phyloP scores from a whole-genome alignment of 768 basidiomycete species.

The Lactifluus rugatus region DNA sequence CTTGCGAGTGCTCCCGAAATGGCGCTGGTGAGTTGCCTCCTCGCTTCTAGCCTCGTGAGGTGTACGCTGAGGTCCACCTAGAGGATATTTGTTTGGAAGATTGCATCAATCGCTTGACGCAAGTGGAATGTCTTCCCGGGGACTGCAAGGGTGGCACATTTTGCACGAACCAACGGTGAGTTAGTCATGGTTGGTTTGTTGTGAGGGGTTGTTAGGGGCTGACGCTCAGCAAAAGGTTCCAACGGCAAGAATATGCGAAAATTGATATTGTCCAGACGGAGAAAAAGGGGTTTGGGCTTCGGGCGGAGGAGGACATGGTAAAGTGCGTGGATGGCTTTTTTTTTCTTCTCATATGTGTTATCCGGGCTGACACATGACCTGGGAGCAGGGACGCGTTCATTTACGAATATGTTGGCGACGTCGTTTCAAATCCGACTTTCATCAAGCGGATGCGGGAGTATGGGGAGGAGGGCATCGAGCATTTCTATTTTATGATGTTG shows the following conservation, averaged over 20 bases:
- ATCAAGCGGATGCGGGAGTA: slow-evolving; percentile 92
- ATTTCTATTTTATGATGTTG: slow-evolving; percentile 99
- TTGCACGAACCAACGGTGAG: slow-evolving; percentile 92
- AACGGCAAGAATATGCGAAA: slow-evolving; percentile 71
- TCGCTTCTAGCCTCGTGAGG: slow-evolving; percentile 16
- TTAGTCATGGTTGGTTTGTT: slow-evolving; percentile 1
- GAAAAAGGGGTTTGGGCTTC: slow-evolving; percentile 90
- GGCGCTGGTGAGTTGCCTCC: slow-evolving; percentile 45
- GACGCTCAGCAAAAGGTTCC: slow-evolving; percentile 57
- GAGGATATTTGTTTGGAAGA: slow-evolving; percentile 78
- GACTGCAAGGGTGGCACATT: slow-evolving; percentile 77
- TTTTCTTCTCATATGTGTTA: no score
- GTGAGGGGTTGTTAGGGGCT: not conserved
- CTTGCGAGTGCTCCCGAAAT: slow-evolving; percentile 87
- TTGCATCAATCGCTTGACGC: slow-evolving; percentile 95
- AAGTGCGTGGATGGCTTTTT: slow-evolving; percentile 39
- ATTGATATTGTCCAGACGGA: slow-evolving; percentile 90
- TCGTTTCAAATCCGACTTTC: slow-evolving; percentile 79
- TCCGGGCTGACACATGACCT: no score
- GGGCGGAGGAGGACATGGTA: slow-evolving; percentile 57
- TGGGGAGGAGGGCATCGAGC: slow-evolving; percentile 83
- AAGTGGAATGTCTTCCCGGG: slow-evolving; percentile 87
- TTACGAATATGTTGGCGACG: slow-evolving; percentile 97
- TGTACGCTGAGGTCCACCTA: slow-evolving; percentile 39
- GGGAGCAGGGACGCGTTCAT: slow-evolving; percentile 73